These are phyloP conservation scores for Solanum hybrid DNA, from an alignment of 305 asterid genomes.

Conservation along the genomic window DNA sequence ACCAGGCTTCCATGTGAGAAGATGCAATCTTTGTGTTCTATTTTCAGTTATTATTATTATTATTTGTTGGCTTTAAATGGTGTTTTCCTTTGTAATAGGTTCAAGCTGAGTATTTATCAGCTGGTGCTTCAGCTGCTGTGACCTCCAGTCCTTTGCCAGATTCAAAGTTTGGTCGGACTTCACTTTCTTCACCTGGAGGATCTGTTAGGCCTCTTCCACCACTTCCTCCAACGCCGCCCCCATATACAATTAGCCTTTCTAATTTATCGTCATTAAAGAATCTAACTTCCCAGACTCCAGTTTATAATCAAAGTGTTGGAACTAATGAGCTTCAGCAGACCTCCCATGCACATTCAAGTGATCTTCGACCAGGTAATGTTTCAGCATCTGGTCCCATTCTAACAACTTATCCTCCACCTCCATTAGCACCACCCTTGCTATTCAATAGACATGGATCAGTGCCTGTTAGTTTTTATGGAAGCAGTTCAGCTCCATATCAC, in stretches of 20 bases:
- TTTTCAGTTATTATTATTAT: slow-evolving; percentile 1
- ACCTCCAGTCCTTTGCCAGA: slow-evolving; percentile 40
- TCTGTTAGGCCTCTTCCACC: slow-evolving; percentile 72
- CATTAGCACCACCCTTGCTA: slow-evolving; percentile 41
- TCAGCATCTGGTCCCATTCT: slow-evolving; percentile 43
- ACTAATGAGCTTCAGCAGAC: slow-evolving; percentile 47
- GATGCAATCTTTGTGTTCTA: slow-evolving; percentile 4
- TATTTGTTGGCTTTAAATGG: slow-evolving; percentile 7
- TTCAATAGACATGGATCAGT: slow-evolving; percentile 53
- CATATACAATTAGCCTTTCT: slow-evolving; percentile 46
- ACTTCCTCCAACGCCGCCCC: slow-evolving; percentile 83
- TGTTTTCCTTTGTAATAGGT: slow-evolving; percentile 36
- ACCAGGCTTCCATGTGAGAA: slow-evolving; percentile 49
- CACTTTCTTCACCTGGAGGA: slow-evolving; percentile 53
- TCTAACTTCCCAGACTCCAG: slow-evolving; percentile 44
- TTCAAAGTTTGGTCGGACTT: slow-evolving; percentile 42
- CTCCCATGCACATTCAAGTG: slow-evolving; percentile 25
- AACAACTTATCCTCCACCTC: slow-evolving; percentile 46
- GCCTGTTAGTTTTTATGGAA: slow-evolving; percentile 47
- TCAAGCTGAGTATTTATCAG: slow-evolving; percentile 49
- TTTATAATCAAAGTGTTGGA: slow-evolving; percentile 40
- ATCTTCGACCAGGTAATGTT: slow-evolving; percentile 25
- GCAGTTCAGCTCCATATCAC: slow-evolving; percentile 42
- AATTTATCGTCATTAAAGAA: slow-evolving; percentile 29
- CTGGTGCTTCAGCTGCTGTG: slow-evolving; percentile 28